Conservation (phyloP, 139 green algal genomes). For the Chlorella sp. region DNA sequence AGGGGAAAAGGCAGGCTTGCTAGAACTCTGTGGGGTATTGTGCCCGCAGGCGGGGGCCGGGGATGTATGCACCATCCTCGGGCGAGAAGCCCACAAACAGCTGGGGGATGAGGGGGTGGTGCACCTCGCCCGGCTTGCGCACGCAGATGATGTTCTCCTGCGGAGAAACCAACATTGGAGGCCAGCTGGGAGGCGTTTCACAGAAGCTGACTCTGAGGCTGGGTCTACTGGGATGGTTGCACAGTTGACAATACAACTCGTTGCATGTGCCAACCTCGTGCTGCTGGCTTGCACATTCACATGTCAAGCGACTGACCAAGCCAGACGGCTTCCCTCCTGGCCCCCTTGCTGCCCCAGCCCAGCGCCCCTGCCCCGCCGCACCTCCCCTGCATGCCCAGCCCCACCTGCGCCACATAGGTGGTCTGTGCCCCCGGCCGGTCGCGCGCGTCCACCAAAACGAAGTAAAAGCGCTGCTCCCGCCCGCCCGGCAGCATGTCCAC, state of each 20-base stretch:
- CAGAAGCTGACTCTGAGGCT: too few relatives aligned
- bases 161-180: too few relatives aligned
- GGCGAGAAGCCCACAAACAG: neutral
- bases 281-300: too few relatives aligned
- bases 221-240: too few relatives aligned
- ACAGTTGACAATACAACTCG: too few relatives aligned
- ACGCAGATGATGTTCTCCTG: conserved; percentile 19
- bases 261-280: too few relatives aligned
- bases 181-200: too few relatives aligned
- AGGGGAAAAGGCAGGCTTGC: too few relatives aligned
- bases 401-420: conserved; percentile 27
- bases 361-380: neutral
- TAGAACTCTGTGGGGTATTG: conserved; percentile 2
- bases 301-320: too few relatives aligned
- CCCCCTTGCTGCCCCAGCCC: too few relatives aligned
- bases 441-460: conserved; percentile 34
- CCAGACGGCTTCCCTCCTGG: too few relatives aligned
- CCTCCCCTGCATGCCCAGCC: neutral
- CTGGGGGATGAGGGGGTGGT: neutral
- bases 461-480: conserved; percentile 34
- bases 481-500: conserved; percentile 19
- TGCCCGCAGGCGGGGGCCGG: conserved; percentile 1
- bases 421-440: conserved; percentile 24
- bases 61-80: conserved; percentile 7
- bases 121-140: neutral